Percentiles rank a stretch among this genome's conserved stretches.
Evolutionary conservation across 352 stramenopile species (phyloP).

Genomic region (Phytophthora macrochlamydospora): DNA sequence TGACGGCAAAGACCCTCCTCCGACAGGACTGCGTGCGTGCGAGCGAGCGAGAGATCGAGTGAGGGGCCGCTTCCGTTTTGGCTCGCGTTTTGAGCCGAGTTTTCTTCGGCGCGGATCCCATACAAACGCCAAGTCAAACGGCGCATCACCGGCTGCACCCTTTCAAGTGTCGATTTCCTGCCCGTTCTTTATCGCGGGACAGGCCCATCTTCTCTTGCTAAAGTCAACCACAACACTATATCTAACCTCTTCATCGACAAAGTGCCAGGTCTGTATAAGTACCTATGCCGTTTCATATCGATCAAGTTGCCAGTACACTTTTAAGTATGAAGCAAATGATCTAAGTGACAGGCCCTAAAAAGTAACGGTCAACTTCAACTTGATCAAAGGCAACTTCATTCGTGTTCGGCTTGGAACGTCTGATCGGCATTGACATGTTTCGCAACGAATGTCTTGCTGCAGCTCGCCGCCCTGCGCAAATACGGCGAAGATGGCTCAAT

Average conservation of each 20-base stretch:
- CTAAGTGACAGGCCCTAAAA: not conserved
- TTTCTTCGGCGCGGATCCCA: not conserved
- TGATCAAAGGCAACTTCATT: not conserved
- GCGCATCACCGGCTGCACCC: not conserved
- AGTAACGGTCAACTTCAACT: not conserved
- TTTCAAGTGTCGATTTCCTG: constrained; percentile 11
- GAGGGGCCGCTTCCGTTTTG: not conserved
- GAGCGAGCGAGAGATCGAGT: not conserved
- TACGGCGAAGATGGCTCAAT: too few relatives aligned
- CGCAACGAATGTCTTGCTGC: too few relatives aligned
- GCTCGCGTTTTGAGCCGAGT: not conserved
- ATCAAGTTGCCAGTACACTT: not conserved
- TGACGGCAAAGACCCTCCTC: not conserved
- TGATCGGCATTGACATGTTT: too few relatives aligned
- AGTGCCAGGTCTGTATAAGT: not conserved
- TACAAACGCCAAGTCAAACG: constrained; percentile 8
- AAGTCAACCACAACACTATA: not conserved
- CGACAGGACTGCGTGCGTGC: too few relatives aligned
- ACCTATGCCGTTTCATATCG: not conserved
- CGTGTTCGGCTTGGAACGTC: too few relatives aligned
- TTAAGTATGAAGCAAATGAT: not conserved
- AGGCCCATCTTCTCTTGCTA: not conserved
- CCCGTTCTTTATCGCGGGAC: not conserved
- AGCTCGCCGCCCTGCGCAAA: too few relatives aligned
- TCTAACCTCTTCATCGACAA: not conserved